Conservation (phyloP, 1,284 basidiomycete species). For the Ceratobasidium sp. region DNA sequence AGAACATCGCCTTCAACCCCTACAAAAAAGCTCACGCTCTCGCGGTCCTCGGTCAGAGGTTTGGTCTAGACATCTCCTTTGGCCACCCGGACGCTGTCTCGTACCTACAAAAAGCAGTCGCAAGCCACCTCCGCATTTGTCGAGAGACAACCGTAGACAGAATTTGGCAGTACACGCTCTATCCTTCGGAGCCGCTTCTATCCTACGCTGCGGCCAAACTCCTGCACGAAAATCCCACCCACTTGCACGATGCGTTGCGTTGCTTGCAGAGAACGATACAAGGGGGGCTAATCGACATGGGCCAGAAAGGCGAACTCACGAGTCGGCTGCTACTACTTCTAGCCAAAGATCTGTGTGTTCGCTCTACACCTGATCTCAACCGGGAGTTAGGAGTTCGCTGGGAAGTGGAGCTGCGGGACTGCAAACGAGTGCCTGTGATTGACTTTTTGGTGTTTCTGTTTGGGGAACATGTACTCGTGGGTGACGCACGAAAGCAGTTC, state of each 20-base stretch:
- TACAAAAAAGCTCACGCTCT: neutral
- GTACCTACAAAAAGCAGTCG: neutral
- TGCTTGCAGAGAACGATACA: no score
- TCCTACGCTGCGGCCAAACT: slow-evolving; percentile 12
- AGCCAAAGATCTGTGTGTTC: neutral
- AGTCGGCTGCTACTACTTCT: neutral
- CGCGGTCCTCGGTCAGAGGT: slow-evolving; percentile 15
- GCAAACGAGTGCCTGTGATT: neutral
- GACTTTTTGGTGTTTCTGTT: slow-evolving; percentile 1
- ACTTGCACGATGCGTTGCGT: no score
- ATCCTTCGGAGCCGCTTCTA: slow-evolving; percentile 17
- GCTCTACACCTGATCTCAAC: neutral
- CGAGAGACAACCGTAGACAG: neutral
- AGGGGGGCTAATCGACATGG: slow-evolving; percentile 4
- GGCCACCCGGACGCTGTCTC: neutral
- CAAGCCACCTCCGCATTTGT: slow-evolving; percentile 2
- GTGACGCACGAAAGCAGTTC: neutral
- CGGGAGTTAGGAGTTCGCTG: no score
- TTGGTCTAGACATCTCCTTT: neutral
- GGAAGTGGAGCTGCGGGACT: slow-evolving; percentile 14
- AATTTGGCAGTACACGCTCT: neutral
- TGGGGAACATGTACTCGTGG: neutral
- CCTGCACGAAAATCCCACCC: no score
- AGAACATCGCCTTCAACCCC: neutral
- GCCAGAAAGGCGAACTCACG: slow-evolving; percentile 8